phyloP scores from a whole-genome alignment of 2,329 filamentous ascomycete genomes.

The Paecilomyces fulvus region DNA sequence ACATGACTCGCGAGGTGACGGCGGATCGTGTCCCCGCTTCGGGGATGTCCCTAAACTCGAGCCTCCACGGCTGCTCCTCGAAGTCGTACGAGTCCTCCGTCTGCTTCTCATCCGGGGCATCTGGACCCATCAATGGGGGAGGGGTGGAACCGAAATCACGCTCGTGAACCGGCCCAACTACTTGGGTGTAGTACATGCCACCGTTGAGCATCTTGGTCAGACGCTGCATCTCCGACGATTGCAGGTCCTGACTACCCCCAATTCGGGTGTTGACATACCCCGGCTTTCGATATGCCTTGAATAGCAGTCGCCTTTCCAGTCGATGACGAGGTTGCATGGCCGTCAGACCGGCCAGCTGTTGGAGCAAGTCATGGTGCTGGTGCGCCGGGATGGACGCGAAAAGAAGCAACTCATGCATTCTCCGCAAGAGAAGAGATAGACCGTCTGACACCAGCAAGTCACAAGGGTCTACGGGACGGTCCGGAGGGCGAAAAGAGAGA shows the following conservation, averaged over 20 bases:
- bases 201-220: conserved; percentile 41
- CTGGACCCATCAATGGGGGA: conserved; percentile 15
- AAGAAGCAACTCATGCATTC: conserved; percentile 57
- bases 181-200: conserved; percentile 46
- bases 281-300: conserved; percentile 46
- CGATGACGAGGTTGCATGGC: conserved; percentile 51
- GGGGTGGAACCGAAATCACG: conserved; percentile 23
- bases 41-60: conserved; percentile 43
- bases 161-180: conserved; percentile 38
- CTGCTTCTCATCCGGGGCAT: conserved; percentile 21
- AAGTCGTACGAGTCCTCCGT: conserved; percentile 19
- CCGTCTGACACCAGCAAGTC: not conserved
- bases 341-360: conserved; percentile 53
- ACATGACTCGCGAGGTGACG: conserved; percentile 46
- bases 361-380: conserved; percentile 52
- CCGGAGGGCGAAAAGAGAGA: not conserved
- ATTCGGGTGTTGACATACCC: conserved; percentile 30
- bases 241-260: conserved; percentile 38
- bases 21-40: conserved; percentile 45
- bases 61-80: conserved; percentile 33
- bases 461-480: not conserved
- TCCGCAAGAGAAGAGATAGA: not conserved
- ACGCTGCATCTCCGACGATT: conserved; percentile 35
- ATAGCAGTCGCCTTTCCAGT: conserved; percentile 50
- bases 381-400: conserved; percentile 50